Conservation (phyloP, 1,284 basidiomycete genomes). For the Xerocomus nothofagi region DNA sequence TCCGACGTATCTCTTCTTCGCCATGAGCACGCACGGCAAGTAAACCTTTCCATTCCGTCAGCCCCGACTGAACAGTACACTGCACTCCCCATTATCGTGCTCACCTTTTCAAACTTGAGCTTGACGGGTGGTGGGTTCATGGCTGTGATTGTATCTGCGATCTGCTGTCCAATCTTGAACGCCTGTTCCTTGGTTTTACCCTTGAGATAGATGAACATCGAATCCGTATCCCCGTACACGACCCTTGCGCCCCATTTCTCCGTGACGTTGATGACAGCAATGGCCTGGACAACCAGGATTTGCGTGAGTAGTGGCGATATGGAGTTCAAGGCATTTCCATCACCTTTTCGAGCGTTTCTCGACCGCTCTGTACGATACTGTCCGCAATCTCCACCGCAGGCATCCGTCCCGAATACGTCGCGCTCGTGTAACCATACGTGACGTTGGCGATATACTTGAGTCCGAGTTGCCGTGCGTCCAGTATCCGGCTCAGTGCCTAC, state of each 20-base stretch:
- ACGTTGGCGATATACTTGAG: slow-evolving; percentile 89
- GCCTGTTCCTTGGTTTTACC: slow-evolving; percentile 93
- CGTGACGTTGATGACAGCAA: slow-evolving; percentile 76
- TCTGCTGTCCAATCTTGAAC: slow-evolving; percentile 89
- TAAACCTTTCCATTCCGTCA: slow-evolving; percentile 65
- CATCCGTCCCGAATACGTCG: slow-evolving; percentile 95
- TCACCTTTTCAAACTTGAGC: slow-evolving; percentile 95
- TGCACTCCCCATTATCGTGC: not conserved
- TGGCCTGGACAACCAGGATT: slow-evolving; percentile 57
- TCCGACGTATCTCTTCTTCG: slow-evolving; percentile 97
- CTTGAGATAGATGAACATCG: slow-evolving; percentile 84
- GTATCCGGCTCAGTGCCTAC: slow-evolving; percentile 70
- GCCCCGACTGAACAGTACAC: not conserved
- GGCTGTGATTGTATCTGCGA: slow-evolving; percentile 84
- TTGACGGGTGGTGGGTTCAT: slow-evolving; percentile 91
- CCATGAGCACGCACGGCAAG: slow-evolving; percentile 88
- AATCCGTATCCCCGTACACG: slow-evolving; percentile 99
- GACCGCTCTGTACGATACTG: slow-evolving; percentile 94
- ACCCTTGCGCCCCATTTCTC: slow-evolving; percentile 88
- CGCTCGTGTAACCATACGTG: slow-evolving; percentile 94
- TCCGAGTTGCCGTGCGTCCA: slow-evolving; percentile 87
- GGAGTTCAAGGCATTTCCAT: not conserved
- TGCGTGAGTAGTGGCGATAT: not conserved
- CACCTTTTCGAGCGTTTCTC: slow-evolving; percentile 90
- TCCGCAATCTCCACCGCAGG: slow-evolving; percentile 98